Base-by-base conservation (phyloP, 768 basidiomycete genomes). In the Suillus luteus region DNA sequence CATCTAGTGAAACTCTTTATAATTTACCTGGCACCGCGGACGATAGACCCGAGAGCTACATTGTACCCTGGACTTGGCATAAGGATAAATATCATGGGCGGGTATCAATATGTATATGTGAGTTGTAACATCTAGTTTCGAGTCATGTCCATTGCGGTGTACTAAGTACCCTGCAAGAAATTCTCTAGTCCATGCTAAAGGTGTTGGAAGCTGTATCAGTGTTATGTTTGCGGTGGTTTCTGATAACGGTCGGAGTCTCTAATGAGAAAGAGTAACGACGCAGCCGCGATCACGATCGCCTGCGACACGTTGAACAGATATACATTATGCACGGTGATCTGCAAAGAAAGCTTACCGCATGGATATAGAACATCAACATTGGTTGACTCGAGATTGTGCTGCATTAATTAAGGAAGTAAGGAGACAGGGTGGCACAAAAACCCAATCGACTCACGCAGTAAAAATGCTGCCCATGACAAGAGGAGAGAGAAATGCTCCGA, bases 381-480 rank as follows among this genome's bases (percentile, higher is more conserved):
- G 73, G 73, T 8, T 17, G 15, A 0, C 61, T 66, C n/a, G 44
- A 52, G 31, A 73, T 72, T 10, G 74, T 70, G 9, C 61, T 62
- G 40, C 14, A 55, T 57, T 27, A 17, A 24, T 2, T 6, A 40
- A 27, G 17, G 24, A n/a, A 59, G n/a, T 31, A 24, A 62, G 19
- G 3, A 54, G 17, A 14, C 12, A 57, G 19, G 11, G n/a, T 35
- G 19, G 52, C 11, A 52, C 33, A 10, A 9, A 59, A 12, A 17
- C 22, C 8, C n/a, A 35, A 66, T 43, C 9, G n/a, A 66, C 66
- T 61, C 24, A 66, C 41, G 65, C 62, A 12, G 71, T 69, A 31
- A 75, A 52, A 40, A 75, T 67, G 46, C 72, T 55, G 8, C 74
- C 74, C 72, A 76, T 73, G 51, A 77, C 60, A 59, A 76, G 35